These are phyloP conservation scores for Orbilia javanica DNA, from an alignment of 2,329 filamentous ascomycete species.

Conservation along the genomic window DNA sequence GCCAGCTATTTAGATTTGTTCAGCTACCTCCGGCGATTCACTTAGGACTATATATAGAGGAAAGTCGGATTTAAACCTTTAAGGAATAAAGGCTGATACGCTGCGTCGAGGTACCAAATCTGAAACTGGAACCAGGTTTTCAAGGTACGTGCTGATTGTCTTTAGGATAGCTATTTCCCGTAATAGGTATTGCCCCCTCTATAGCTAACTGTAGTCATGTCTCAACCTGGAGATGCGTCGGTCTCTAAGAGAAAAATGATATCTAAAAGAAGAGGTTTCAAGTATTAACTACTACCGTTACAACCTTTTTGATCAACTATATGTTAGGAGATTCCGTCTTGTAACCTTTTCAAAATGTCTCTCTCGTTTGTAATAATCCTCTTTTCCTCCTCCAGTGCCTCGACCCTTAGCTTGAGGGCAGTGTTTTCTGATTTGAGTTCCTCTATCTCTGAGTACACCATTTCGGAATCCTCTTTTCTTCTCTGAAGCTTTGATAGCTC, in stretches of 20 bases:
- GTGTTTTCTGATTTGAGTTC: slow-evolving; percentile 27
- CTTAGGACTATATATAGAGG: too few relatives aligned
- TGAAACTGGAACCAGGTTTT: too few relatives aligned
- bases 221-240: neutral
- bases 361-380: slow-evolving; percentile 16
- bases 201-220: neutral
- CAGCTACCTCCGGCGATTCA: too few relatives aligned
- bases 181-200: too few relatives aligned
- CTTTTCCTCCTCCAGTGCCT: slow-evolving; percentile 25
- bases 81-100: too few relatives aligned
- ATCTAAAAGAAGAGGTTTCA: neutral
- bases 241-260: neutral
- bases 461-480: slow-evolving; percentile 6
- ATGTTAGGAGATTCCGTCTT: neutral
- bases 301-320: neutral
- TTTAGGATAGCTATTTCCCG: too few relatives aligned
- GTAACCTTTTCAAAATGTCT: slow-evolving; percentile 20
- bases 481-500: slow-evolving; percentile 29
- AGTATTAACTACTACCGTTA: neutral
- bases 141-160: too few relatives aligned
- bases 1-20: too few relatives aligned
- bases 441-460: slow-evolving; percentile 10
- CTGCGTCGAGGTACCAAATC: too few relatives aligned
- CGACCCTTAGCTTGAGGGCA: slow-evolving; percentile 1
- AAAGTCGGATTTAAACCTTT: too few relatives aligned